Evolutionary conservation across 441 rosid species (phyloP).

Genomic region (Erodium moschatum): DNA sequence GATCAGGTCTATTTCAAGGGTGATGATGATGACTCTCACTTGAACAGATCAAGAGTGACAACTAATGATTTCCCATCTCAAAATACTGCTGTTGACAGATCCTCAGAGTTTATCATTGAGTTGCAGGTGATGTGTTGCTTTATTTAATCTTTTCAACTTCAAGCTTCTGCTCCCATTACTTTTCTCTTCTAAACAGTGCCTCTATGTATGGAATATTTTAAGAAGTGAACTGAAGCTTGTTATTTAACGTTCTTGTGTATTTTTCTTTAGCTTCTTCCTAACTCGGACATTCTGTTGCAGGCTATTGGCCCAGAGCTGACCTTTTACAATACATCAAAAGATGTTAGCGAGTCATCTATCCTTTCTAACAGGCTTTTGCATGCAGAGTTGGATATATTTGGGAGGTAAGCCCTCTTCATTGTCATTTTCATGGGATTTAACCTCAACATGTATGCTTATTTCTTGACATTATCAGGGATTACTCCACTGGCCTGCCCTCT

Average conservation of each 20-base stretch:
- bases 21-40: slow-evolving; percentile 34
- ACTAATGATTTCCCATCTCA: slow-evolving; percentile 32
- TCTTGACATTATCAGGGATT: background rate
- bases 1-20: slow-evolving; percentile 59
- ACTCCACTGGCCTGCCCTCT: too few species aligned
- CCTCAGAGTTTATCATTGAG: slow-evolving; percentile 60
- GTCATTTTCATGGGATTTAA: background rate
- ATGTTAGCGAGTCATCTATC: slow-evolving; percentile 52
- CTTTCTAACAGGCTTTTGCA: slow-evolving; percentile 87
- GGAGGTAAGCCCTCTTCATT: slow-evolving; percentile 44
- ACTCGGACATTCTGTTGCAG: slow-evolving; percentile 38
- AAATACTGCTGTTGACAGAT: slow-evolving; percentile 36
- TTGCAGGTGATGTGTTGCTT: slow-evolving; percentile 53
- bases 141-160: background rate
- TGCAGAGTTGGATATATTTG: slow-evolving; percentile 76
- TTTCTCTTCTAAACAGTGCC: background rate
- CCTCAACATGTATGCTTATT: background rate
- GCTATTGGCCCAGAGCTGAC: slow-evolving; percentile 95
- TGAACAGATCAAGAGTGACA: slow-evolving; percentile 33
- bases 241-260: slow-evolving; percentile 14
- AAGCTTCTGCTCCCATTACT: background rate
- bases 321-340: slow-evolving; percentile 73
- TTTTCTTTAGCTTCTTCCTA: slow-evolving; percentile 17
- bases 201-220: background rate
- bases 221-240: background rate